These are phyloP conservation scores for Mycena sp. DNA, from an alignment of 1,284 basidiomycete species.

Conservation along the genomic window DNA sequence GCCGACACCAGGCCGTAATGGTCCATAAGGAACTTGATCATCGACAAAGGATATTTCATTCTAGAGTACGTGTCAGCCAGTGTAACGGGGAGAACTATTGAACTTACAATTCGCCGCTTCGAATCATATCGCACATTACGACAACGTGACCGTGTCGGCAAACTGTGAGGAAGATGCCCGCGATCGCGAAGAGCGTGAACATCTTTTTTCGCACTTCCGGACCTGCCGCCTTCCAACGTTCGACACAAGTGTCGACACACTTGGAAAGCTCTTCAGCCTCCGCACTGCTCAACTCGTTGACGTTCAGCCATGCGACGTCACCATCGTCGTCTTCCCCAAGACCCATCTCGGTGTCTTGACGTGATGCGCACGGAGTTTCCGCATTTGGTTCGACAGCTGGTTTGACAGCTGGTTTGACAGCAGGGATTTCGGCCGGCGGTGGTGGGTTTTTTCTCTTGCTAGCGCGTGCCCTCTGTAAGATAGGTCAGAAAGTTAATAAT, in stretches of 20 bases:
- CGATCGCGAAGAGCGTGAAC: slow-evolving; percentile 30
- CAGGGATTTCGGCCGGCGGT: too few relatives aligned
- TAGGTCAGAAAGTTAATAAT: too few relatives aligned
- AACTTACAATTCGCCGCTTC: slow-evolving; percentile 41
- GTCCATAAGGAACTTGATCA: too few relatives aligned
- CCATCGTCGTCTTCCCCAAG: neutral
- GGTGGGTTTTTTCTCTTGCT: neutral
- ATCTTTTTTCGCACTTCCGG: slow-evolving; percentile 41
- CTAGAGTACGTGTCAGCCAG: too few relatives aligned
- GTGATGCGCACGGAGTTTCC: too few relatives aligned
- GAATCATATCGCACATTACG: slow-evolving; percentile 3
- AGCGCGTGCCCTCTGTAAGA: neutral
- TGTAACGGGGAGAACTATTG: too few relatives aligned
- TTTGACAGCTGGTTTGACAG: too few relatives aligned
- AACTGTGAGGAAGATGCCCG: slow-evolving; percentile 42
- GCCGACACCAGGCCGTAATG: too few relatives aligned
- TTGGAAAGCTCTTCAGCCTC: slow-evolving; percentile 7
- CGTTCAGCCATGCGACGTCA: slow-evolving; percentile 20
- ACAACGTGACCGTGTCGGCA: slow-evolving; percentile 40
- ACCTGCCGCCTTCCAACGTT: slow-evolving; percentile 45
- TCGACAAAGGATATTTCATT: too few relatives aligned
- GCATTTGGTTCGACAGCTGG: too few relatives aligned
- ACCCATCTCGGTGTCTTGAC: too few relatives aligned
- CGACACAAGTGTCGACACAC: slow-evolving; percentile 34
- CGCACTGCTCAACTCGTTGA: slow-evolving; percentile 12